A percentile compares a stretch with the other conserved stretches of the same genome.
Conservation (phyloP, 2,329 filamentous ascomycete species). For the Chaetothyriales sp. region DNA sequence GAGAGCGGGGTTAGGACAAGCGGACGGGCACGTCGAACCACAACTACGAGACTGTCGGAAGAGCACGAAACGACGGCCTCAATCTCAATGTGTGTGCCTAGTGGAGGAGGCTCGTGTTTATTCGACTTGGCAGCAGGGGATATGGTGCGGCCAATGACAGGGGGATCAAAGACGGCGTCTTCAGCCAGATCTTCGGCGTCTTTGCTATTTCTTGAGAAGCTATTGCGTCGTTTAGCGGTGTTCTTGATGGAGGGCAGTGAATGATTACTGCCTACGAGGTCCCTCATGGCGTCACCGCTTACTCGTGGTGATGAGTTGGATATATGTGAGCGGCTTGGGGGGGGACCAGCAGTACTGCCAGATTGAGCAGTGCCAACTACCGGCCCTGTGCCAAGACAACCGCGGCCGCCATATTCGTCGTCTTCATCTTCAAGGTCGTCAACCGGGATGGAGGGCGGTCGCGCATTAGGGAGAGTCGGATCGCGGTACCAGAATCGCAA, state of each 20-base stretch:
- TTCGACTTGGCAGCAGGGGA: conserved; percentile 8
- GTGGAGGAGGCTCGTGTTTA: conserved; percentile 8
- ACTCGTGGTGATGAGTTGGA: no score
- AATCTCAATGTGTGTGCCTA: conserved; percentile 46
- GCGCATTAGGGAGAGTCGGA: conserved; percentile 47
- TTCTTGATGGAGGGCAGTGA: no score
- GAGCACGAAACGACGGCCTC: conserved; percentile 88
- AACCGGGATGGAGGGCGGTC: conserved; percentile 29
- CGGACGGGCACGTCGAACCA: conserved; percentile 60
- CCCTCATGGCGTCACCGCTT: no score
- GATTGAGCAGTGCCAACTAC: no score
- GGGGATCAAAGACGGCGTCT: conserved; percentile 32
- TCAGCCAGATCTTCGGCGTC: conserved; percentile 26
- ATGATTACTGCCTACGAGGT: no score
- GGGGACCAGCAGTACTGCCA: no score
- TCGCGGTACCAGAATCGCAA: conserved; percentile 74
- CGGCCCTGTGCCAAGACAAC: no score
- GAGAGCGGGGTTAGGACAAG: conserved; percentile 48
- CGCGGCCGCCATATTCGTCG: conserved; percentile 9
- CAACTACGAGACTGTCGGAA: conserved; percentile 73
- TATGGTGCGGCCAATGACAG: conserved; percentile 16
- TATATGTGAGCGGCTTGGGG: no score
- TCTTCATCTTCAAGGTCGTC: conserved; percentile 33
- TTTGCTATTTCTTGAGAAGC: conserved; percentile 32
- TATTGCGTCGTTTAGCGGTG: not conserved